Percentiles rank a stretch among this genome's conserved stretches.
phyloP scores from a whole-genome alignment of 1,284 basidiomycete genomes.

The Mycena sp. region DNA sequence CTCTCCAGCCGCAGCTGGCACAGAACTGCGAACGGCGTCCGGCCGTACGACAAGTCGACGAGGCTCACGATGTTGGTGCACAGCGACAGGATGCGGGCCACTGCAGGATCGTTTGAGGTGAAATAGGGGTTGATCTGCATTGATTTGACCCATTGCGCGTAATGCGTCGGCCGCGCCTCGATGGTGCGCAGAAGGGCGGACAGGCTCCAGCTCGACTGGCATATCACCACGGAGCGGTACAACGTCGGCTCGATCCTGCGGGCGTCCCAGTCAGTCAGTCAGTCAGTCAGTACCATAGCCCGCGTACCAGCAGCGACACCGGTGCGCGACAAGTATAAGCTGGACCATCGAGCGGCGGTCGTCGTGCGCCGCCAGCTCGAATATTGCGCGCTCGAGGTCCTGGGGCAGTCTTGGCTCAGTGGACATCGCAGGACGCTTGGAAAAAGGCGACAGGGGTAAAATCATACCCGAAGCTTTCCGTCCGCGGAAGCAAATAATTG shows the following conservation, averaged over 20 bases:
- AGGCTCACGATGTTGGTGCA: conserved; percentile 19
- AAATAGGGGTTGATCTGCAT: conserved; percentile 27
- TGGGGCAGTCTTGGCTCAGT: conserved; percentile 18
- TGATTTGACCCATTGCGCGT: conserved; percentile 2
- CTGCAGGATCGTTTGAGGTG: conserved; percentile 10
- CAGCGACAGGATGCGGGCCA: conserved; percentile 12
- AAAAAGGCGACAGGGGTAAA: neutral
- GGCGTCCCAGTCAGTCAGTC: neutral
- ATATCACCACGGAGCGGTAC: conserved; percentile 21
- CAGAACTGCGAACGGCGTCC: conserved; percentile 11
- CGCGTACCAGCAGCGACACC: conserved; percentile 22
- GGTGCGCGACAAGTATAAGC: conserved; percentile 24
- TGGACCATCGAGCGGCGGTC: conserved; percentile 9
- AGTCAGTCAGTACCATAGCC: neutral
- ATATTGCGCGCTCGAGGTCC: conserved; percentile 26
- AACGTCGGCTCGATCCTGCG: conserved; percentile 26
- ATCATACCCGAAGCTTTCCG: conserved; percentile 8
- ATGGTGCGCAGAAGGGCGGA: conserved; percentile 18
- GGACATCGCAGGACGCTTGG: neutral
- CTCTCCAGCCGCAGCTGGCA: conserved; percentile 10
- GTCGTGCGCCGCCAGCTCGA: conserved; percentile 10
- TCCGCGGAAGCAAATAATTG: conserved; percentile 24
- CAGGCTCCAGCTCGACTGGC: conserved; percentile 24
- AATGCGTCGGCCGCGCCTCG: conserved; percentile 8
- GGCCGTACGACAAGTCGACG: conserved; percentile 25